Conservation (phyloP, 2,329 filamentous ascomycete genomes). For the Ilyonectria robusta region DNA sequence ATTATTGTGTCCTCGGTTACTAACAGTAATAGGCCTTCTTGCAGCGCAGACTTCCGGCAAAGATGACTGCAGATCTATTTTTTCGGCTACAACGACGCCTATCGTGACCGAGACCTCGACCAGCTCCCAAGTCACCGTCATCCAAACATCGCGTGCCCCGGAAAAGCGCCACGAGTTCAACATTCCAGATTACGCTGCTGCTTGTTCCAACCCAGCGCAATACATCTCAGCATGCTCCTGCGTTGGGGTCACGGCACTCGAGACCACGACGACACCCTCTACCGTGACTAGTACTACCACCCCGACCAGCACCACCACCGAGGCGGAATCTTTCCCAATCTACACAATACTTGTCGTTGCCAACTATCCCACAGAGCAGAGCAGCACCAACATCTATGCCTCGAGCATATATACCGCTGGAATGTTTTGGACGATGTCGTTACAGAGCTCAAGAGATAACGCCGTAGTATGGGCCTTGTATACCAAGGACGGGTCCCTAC, state of each 20-base stretch:
- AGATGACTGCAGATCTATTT: not conserved
- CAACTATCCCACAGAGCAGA: not conserved
- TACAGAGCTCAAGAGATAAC: not conserved
- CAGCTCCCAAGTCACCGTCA: not conserved
- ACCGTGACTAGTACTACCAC: not conserved
- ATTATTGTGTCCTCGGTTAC: not conserved
- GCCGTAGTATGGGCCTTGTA: not conserved
- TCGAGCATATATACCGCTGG: not conserved
- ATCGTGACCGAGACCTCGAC: not conserved
- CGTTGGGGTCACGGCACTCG: not conserved
- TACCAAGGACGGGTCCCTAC: not conserved
- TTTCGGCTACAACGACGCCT: not conserved
- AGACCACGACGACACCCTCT: not conserved
- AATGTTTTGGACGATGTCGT: not conserved
- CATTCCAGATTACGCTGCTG: not conserved
- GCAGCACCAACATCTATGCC: not conserved
- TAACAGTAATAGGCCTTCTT: not conserved
- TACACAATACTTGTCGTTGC: not conserved
- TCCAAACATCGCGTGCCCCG: not conserved
- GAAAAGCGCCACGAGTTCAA: not conserved
- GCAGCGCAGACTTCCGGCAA: not conserved
- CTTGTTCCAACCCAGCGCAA: not conserved
- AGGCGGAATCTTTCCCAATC: not conserved
- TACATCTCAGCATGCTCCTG: not conserved
- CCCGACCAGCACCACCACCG: not conserved